Conservation (phyloP, 352 stramenopile genomes). For the Plasmopara viticola region DNA sequence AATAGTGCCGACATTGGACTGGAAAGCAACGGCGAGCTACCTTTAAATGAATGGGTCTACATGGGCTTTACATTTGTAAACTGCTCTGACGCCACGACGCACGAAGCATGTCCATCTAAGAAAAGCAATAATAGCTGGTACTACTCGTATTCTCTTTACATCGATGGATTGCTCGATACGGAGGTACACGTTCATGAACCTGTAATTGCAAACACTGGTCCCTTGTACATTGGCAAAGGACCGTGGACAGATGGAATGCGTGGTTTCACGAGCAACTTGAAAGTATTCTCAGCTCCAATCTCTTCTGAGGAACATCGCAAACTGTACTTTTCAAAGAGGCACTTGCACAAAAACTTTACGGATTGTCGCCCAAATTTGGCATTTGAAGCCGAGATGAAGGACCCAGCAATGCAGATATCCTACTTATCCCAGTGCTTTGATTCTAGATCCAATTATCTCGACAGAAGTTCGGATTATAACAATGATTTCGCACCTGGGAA, state of each 20-base stretch:
- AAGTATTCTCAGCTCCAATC: slow-evolving; percentile 33
- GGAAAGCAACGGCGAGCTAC: slow-evolving; percentile 37
- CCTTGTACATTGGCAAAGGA: slow-evolving; percentile 58
- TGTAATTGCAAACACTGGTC: slow-evolving; percentile 48
- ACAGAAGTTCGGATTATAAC: background rate
- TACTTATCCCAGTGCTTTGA: slow-evolving; percentile 30
- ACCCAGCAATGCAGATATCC: slow-evolving; percentile 29
- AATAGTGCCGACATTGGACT: slow-evolving; percentile 49
- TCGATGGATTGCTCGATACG: slow-evolving; percentile 58
- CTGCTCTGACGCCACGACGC: slow-evolving; percentile 20
- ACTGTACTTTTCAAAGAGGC: slow-evolving; percentile 23
- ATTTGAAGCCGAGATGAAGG: background rate
- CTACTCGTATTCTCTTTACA: slow-evolving; percentile 46
- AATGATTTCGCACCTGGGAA: slow-evolving; percentile 8
- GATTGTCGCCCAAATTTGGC: background rate
- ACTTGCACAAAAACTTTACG: slow-evolving; percentile 20
- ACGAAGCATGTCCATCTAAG: slow-evolving; percentile 8
- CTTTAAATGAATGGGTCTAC: slow-evolving; percentile 56
- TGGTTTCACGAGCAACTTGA: slow-evolving; percentile 58
- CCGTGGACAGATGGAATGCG: slow-evolving; percentile 60
- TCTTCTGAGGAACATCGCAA: slow-evolving; percentile 20
- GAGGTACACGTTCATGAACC: slow-evolving; percentile 35
- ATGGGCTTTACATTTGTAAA: slow-evolving; percentile 69
- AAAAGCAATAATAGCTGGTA: slow-evolving; percentile 14
- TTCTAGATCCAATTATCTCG: background rate